phyloP scores from a whole-genome alignment of 1,139 yeast genomes.

The Candida albicans region DNA sequence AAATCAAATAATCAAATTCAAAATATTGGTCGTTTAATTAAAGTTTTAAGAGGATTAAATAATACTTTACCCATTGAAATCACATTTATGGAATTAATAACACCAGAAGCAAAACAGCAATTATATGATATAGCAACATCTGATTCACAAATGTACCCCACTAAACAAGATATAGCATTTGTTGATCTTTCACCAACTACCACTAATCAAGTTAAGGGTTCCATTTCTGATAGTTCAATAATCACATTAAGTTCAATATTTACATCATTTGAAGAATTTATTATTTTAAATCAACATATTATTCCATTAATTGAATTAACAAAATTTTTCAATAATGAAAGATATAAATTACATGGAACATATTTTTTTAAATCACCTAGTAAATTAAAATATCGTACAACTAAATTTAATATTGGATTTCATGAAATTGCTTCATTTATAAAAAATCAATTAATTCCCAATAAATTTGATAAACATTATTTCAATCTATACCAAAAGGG shows the following conservation, averaged over 20 bases:
- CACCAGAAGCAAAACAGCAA: constrained; percentile 19
- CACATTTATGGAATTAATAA: constrained; percentile 15
- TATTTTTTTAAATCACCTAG: constrained; percentile 31
- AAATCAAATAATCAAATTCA: constrained; percentile 19
- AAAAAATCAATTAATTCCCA: constrained; percentile 24
- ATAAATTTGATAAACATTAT: constrained; percentile 18
- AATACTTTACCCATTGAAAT: constrained; percentile 35
- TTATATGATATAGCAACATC: constrained; percentile 24
- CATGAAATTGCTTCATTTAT: constrained; percentile 32
- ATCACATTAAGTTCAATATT: constrained; percentile 26
- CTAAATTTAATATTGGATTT: constrained; percentile 28
- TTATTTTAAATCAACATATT: constrained; percentile 25
- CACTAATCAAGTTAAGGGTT: constrained; percentile 6
- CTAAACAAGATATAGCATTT: constrained; percentile 12
- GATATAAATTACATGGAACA: constrained; percentile 25
- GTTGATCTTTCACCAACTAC: constrained; percentile 1
- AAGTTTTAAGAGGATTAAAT: constrained; percentile 27
- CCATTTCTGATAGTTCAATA: constrained; percentile 18
- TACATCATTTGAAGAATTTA: constrained; percentile 33
- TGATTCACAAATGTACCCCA: constrained; percentile 14
- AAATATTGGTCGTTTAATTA: constrained; percentile 23
- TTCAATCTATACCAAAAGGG: constrained; percentile 20
- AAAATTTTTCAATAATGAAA: constrained; percentile 18
- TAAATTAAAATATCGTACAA: constrained; percentile 18
- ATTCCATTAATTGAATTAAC: constrained; percentile 27